Percentiles rank a stretch among this genome's conserved stretches.
phyloP scores from a whole-genome alignment of 139 green algal species.

The Bryopsis sp. region DNA sequence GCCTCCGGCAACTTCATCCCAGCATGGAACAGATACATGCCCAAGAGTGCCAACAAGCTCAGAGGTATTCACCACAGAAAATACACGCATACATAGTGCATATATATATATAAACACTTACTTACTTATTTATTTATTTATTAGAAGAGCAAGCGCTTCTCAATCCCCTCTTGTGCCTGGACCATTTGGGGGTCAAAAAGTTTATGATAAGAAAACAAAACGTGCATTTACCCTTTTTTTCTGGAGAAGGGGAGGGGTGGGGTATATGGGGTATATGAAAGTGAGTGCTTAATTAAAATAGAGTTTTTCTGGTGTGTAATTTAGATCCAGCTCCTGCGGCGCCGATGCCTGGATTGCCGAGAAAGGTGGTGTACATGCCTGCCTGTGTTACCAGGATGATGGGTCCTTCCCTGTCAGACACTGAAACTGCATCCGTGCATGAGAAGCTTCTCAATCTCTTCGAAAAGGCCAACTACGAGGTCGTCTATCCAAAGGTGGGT shows the following conservation, averaged over 20 bases:
- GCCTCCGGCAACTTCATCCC: slow-evolving; percentile 65
- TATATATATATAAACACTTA: too few species aligned
- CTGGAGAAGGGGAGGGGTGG: too few species aligned
- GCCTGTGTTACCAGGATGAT: slow-evolving; percentile 93
- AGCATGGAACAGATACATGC: slow-evolving; percentile 93
- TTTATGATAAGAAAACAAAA: too few species aligned
- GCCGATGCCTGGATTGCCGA: slow-evolving; percentile 25
- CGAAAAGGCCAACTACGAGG: slow-evolving; percentile 57
- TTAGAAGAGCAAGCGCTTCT: too few species aligned
- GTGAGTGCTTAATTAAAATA: too few species aligned
- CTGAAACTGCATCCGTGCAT: slow-evolving; percentile 63
- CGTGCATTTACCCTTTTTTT: too few species aligned
- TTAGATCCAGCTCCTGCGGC: slow-evolving; percentile 2
- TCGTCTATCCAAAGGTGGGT: slow-evolving; percentile 80
- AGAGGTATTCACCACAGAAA: too few species aligned
- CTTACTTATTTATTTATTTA: too few species aligned
- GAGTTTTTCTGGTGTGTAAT: background rate
- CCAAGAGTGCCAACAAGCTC: slow-evolving; percentile 55
- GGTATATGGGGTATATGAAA: too few species aligned
- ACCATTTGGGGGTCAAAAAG: too few species aligned
- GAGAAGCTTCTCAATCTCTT: slow-evolving; percentile 88
- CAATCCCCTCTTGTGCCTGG: too few species aligned
- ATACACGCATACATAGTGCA: too few species aligned
- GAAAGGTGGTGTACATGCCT: slow-evolving; percentile 86
- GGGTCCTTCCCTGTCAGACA: slow-evolving; percentile 66